Evolutionary conservation across 495 filamentous ascomycete genomes (phyloP).

Genomic region (Aspergillus conjunctus): DNA sequence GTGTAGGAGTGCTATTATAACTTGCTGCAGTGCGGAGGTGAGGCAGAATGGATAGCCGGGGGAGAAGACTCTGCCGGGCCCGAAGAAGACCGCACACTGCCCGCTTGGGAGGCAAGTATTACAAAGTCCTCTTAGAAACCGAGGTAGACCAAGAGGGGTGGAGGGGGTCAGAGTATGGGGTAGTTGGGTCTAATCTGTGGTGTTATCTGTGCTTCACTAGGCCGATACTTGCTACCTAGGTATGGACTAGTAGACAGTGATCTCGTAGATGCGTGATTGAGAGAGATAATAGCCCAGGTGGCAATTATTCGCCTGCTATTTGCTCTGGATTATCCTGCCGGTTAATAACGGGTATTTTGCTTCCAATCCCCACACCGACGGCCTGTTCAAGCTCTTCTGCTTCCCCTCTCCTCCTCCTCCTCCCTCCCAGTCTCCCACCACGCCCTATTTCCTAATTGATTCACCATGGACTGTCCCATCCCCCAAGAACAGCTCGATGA

Average conservation of each 20-base stretch:
- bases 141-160: neutral
- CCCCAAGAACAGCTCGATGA: constrained; percentile 54
- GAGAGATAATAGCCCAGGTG: neutral
- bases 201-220: too few relatives aligned
- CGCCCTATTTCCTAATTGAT: neutral
- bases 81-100: neutral
- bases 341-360: neutral
- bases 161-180: neutral
- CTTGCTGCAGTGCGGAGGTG: neutral
- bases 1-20: too few relatives aligned
- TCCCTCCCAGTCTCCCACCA: constrained; percentile 2
- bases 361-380: neutral
- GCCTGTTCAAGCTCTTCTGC: neutral
- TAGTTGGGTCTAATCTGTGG: neutral
- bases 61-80: constrained; percentile 2
- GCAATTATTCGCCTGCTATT: neutral
- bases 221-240: too few relatives aligned
- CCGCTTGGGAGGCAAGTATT: neutral
- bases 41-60: constrained; percentile 8
- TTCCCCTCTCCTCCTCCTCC: neutral
- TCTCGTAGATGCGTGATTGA: neutral
- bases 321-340: neutral
- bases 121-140: neutral
- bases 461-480: constrained; percentile 23
- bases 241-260: neutral